Conservation (phyloP, 2,329 filamentous ascomycete genomes). For the Beauveria varroae region DNA sequence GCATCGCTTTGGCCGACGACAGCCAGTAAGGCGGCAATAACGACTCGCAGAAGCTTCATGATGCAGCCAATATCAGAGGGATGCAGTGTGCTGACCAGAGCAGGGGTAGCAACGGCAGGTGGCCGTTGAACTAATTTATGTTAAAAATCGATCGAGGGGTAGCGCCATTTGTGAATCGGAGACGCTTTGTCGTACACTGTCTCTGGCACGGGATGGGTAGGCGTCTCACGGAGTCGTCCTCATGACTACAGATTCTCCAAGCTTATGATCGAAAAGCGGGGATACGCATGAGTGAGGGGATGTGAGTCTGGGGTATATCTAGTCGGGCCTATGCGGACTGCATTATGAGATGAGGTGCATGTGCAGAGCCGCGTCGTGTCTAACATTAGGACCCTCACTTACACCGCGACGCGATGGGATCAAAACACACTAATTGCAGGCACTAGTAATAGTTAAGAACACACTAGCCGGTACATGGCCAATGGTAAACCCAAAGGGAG, state of each 20-base stretch:
- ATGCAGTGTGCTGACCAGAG: background rate
- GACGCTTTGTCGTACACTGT: background rate
- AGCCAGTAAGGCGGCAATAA: slow-evolving; percentile 21
- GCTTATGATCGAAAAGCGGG: background rate
- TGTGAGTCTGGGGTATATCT: background rate
- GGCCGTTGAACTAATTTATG: background rate
- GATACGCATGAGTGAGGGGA: background rate
- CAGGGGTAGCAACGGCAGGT: background rate
- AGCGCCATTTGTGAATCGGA: background rate
- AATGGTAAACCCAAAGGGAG: background rate
- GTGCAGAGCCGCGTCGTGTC: background rate
- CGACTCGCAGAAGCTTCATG: slow-evolving; percentile 12
- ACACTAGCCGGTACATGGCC: background rate
- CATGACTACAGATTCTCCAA: background rate
- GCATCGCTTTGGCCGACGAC: slow-evolving; percentile 20
- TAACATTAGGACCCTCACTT: background rate
- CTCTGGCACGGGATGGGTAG: background rate
- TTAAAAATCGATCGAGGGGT: background rate
- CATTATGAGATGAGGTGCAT: background rate
- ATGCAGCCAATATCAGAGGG: background rate
- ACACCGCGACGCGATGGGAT: background rate
- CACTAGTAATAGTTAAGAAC: background rate
- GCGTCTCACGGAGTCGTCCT: background rate
- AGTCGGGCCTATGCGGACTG: background rate
- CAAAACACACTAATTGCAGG: background rate